These are phyloP conservation scores for Fusarium hostae DNA, from an alignment of 2,329 filamentous ascomycete species.

Conservation along the genomic window DNA sequence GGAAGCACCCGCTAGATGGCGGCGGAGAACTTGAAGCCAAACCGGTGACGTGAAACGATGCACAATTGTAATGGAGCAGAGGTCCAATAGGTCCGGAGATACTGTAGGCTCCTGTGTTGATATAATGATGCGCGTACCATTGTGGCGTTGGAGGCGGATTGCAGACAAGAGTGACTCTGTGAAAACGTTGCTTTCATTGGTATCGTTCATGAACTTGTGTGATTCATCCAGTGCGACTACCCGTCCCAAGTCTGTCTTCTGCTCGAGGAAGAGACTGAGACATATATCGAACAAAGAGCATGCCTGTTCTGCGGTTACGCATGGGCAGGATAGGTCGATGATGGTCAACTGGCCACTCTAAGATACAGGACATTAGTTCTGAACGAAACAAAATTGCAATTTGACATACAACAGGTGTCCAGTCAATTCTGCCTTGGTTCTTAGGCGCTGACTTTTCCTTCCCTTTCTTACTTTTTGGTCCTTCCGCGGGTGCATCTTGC, in stretches of 20 bases:
- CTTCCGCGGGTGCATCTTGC: neutral
- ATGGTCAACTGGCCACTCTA: neutral
- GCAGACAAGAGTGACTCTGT: neutral
- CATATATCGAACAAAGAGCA: neutral
- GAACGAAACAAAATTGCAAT: neutral
- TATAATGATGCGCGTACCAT: neutral
- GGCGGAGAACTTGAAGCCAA: neutral
- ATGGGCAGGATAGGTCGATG: neutral
- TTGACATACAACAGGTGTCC: neutral
- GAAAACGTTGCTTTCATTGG: neutral
- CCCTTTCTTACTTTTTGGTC: neutral
- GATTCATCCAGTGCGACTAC: neutral
- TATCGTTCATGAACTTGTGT: neutral
- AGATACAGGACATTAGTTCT: neutral
- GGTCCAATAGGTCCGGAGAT: neutral
- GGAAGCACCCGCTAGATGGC: neutral
- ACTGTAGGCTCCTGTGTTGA: slow-evolving; percentile 3
- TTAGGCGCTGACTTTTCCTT: no score
- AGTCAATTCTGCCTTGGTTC: neutral
- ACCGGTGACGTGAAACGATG: neutral
- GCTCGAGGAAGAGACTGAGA: neutral
- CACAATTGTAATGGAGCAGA: neutral
- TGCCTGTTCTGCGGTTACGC: neutral
- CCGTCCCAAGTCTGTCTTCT: neutral
- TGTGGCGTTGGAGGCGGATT: neutral